Conservation (phyloP, 2,329 filamentous ascomycete species). For the Beauveria rudraprayagi region DNA sequence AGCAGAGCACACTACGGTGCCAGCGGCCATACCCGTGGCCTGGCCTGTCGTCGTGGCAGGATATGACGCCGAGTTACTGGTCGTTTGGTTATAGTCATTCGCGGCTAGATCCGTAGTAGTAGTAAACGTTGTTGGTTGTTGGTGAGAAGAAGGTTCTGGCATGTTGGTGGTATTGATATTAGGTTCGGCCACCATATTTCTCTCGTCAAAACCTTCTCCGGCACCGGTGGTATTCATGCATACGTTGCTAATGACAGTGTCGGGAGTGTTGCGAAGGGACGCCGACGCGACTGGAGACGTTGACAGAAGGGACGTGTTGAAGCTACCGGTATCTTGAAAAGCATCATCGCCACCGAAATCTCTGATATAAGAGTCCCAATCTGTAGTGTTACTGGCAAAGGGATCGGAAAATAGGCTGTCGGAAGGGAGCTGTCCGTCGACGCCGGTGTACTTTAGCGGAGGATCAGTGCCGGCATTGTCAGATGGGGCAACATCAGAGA, state of each 20-base stretch:
- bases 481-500: not conserved
- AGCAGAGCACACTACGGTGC: not conserved
- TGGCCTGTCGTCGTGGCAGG: not conserved
- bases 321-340: not conserved
- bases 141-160: not conserved
- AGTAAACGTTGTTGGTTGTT: not conserved
- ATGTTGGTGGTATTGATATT: not conserved
- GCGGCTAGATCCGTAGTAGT: not conserved
- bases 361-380: not conserved
- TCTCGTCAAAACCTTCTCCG: not conserved
- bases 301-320: not conserved
- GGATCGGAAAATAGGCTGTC: not conserved
- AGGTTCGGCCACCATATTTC: not conserved
- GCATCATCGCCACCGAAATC: not conserved
- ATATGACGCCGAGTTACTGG: not conserved
- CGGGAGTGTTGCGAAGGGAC: not conserved
- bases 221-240: not conserved
- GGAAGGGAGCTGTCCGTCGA: not conserved
- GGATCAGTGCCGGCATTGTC: not conserved
- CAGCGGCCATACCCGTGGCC: not conserved
- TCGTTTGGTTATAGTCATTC: not conserved
- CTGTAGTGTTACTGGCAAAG: not conserved
- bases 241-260: not conserved
- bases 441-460: not conserved
- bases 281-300: not conserved